phyloP scores from a whole-genome alignment of 805 yeast genomes.

The Candida tibetensis region DNA sequence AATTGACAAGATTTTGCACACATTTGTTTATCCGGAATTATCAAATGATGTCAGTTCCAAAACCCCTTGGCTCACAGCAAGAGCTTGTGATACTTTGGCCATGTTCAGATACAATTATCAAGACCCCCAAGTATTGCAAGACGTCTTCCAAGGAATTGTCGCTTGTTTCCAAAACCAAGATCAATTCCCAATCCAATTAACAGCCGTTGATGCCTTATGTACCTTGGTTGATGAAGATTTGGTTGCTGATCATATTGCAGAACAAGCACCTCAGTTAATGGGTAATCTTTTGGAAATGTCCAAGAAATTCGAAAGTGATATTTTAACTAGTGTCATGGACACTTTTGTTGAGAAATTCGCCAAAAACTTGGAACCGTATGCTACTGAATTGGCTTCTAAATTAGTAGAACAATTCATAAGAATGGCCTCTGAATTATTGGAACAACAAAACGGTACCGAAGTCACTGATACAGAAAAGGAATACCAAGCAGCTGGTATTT shows the following conservation, averaged over 20 bases:
- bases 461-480: slow-evolving; percentile 34
- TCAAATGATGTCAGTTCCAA: slow-evolving; percentile 24
- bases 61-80: slow-evolving; percentile 43
- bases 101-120: slow-evolving; percentile 35
- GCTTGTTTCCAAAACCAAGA: slow-evolving; percentile 38
- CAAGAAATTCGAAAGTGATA: slow-evolving; percentile 42
- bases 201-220: slow-evolving; percentile 52
- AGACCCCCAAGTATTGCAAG: slow-evolving; percentile 35
- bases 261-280: slow-evolving; percentile 46
- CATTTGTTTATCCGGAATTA: slow-evolving; percentile 41
- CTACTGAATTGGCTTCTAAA: slow-evolving; percentile 50
- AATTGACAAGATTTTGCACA: slow-evolving; percentile 36
- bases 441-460: slow-evolving; percentile 17
- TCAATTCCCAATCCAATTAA: slow-evolving; percentile 49
- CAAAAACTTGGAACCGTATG: slow-evolving; percentile 63
- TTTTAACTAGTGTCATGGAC: slow-evolving; percentile 44
- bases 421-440: slow-evolving; percentile 58
- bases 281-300: slow-evolving; percentile 43
- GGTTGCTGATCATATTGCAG: slow-evolving; percentile 41
- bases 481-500: slow-evolving; percentile 43
- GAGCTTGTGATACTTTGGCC: slow-evolving; percentile 47
- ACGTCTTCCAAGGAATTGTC: slow-evolving; percentile 41
- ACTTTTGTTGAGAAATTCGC: slow-evolving; percentile 44
- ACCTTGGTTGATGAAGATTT: slow-evolving; percentile 45
- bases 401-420: slow-evolving; percentile 72